These are phyloP conservation scores for Ceratocystis colombiana DNA, from an alignment of 2,329 filamentous ascomycete genomes.

Conservation along the genomic window DNA sequence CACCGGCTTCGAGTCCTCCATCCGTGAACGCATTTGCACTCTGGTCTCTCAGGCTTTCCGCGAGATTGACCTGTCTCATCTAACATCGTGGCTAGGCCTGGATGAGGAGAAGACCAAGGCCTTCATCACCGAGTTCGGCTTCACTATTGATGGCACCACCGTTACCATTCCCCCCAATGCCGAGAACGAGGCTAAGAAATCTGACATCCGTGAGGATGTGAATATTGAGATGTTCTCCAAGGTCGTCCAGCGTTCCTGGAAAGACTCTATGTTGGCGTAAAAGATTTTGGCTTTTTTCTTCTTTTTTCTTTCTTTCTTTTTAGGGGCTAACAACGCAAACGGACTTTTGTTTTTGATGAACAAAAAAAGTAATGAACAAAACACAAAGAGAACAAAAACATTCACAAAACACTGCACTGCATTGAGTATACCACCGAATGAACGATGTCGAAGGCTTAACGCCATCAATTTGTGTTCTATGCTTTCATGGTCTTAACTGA, in stretches of 20 bases:
- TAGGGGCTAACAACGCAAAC: constrained; percentile 15
- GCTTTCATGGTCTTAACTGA: background rate
- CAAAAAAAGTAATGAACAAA: constrained; percentile 25
- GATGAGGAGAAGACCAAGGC: constrained; percentile 58
- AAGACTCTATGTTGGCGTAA: constrained; percentile 42
- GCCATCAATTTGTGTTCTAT: background rate
- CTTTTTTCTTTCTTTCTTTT: constrained; percentile 22
- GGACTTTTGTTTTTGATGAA: constrained; percentile 13
- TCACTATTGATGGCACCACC: constrained; percentile 59
- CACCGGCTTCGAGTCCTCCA: constrained; percentile 84
- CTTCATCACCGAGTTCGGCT: constrained; percentile 77
- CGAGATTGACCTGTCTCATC: constrained; percentile 55
- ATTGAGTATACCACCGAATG: background rate
- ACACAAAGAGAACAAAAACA: constrained; percentile 17
- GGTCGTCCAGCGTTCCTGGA: constrained; percentile 74
- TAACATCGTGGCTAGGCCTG: constrained; percentile 68
- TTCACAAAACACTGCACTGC: constrained; percentile 3
- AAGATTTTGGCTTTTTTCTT: background rate
- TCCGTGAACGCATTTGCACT: constrained; percentile 79
- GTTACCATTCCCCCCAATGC: constrained; percentile 83
- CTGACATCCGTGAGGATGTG: constrained; percentile 90
- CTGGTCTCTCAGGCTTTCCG: constrained; percentile 74
- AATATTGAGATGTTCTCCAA: constrained; percentile 76
- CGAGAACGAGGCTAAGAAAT: constrained; percentile 94
- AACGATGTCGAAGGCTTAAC: background rate